phyloP scores from a whole-genome alignment of 2,329 filamentous ascomycete species.

The Penicillium sp. region DNA sequence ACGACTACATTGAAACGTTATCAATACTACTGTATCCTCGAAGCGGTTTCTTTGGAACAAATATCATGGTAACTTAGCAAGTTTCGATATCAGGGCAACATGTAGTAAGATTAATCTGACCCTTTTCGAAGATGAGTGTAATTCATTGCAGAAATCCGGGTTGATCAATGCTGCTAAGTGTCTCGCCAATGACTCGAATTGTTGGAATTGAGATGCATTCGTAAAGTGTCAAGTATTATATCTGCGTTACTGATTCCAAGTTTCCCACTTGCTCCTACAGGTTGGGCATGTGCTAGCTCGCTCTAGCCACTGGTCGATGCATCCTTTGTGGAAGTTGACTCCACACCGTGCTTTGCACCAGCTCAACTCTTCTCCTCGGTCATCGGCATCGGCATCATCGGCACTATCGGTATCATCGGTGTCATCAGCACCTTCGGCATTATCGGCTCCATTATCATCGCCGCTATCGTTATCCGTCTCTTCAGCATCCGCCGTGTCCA shows the following conservation, averaged over 20 bases:
- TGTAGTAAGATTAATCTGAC: too few species aligned
- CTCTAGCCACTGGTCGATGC: constrained; percentile 21
- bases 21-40: too few species aligned
- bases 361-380: constrained; percentile 7
- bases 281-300: constrained; percentile 13
- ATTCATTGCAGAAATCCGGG: too few species aligned
- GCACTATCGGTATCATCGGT: not conserved
- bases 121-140: too few species aligned
- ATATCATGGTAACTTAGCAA: too few species aligned
- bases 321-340: constrained; percentile 22
- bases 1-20: too few species aligned
- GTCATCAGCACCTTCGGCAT: not conserved
- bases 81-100: too few species aligned
- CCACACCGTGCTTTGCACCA: constrained; percentile 26
- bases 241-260: not conserved
- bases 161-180: too few species aligned
- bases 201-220: not conserved
- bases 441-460: not conserved
- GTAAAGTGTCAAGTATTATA: not conserved
- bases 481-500: not conserved
- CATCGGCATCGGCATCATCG: not conserved
- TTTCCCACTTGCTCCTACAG: constrained; percentile 18
- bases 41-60: too few species aligned
- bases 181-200: too few species aligned
- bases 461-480: not conserved